A percentile compares a stretch with the other conserved stretches of the same genome.
Evolutionary conservation across 441 rosid genomes (phyloP).

Genomic region (Cnidoscolus chayamansa): DNA sequence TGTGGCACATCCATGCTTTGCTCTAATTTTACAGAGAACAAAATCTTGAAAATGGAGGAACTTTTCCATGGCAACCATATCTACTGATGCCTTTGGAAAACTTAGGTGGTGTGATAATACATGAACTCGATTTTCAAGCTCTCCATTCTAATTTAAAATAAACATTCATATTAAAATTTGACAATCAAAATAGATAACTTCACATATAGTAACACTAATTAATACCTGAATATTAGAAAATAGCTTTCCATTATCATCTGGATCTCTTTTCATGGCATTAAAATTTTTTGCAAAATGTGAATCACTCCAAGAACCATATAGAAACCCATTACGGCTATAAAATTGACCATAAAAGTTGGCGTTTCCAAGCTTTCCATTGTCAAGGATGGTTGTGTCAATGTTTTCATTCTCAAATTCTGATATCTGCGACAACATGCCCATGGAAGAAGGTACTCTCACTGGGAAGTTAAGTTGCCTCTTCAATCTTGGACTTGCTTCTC

Average conservation of each 20-base stretch:
- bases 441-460: conserved; percentile 55
- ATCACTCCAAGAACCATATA: conserved; percentile 46
- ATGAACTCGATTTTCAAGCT: conserved; percentile 45
- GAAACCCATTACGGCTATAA: conserved; percentile 27
- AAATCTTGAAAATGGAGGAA: conserved; percentile 69
- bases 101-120: conserved; percentile 60
- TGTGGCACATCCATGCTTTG: conserved; percentile 94
- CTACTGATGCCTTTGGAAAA: conserved; percentile 58
- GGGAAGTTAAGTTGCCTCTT: conserved; percentile 56
- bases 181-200: neutral
- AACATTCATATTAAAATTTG: conserved; percentile 7
- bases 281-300: conserved; percentile 33
- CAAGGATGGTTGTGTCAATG: conserved; percentile 28
- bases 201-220: neutral
- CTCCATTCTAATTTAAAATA: conserved; percentile 43
- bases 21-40: conserved; percentile 84
- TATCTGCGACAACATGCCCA: conserved; percentile 64
- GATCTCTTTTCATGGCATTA: conserved; percentile 34
- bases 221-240: conserved; percentile 38
- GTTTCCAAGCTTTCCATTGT: conserved; percentile 33
- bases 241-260: conserved; percentile 27
- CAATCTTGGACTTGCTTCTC: conserved; percentile 54
- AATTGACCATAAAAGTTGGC: conserved; percentile 25
- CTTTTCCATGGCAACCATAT: conserved; percentile 56
- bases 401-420: conserved; percentile 46